Evolutionary conservation across 2,329 filamentous ascomycete species (phyloP), one percentile per base, ranked within the genome.

Genomic region (Botrytis galanthina): DNA sequence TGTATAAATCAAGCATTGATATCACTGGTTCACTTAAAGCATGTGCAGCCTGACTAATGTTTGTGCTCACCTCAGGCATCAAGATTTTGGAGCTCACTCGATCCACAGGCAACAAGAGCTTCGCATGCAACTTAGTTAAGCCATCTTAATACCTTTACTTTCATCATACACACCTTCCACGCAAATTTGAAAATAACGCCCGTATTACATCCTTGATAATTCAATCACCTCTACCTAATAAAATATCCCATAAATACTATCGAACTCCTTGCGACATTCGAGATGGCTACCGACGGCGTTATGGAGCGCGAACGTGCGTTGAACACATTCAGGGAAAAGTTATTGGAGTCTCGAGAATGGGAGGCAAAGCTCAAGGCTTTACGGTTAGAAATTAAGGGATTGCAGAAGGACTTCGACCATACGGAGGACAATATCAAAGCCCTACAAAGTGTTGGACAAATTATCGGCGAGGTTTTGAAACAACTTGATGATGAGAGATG

Each of bases 341-440:
- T 95, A 80, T 88, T 98, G 81, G 95, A 99, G 84, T 97, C 97
- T 79, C 90, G 97, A 84, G 96, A 99, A 88, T 98, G 94, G 94
- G 97, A 99, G 84, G 92, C 95, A 70, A 99, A 98, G 88, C 89
- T 99, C 75, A 99, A 98, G 87, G 90, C 92, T 71, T 86, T 99
- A 80, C 93, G 96, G 76, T 86, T 97, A 84, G 96, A 98, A 79
- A 98, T 99, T 84, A 99, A 98, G 86, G 94, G 92, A 74, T 85
- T 98, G 72, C 94, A 97, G 82, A 94, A 93, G 81, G 95, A 98
- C 80, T 99, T 95, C 81, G 95, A 99, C 83, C 91, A 95, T 78
- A 98, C 96, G 71, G 96, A 99, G 83, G 97, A 99, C 78, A 98
- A 98, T 86, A 98, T 99, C 87, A 99, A 99, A 87, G 96, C 96